A percentile compares a stretch with the other conserved stretches of the same genome.
phyloP scores from a whole-genome alignment of 768 basidiomycete genomes.

The Tylopilus subfusipes region DNA sequence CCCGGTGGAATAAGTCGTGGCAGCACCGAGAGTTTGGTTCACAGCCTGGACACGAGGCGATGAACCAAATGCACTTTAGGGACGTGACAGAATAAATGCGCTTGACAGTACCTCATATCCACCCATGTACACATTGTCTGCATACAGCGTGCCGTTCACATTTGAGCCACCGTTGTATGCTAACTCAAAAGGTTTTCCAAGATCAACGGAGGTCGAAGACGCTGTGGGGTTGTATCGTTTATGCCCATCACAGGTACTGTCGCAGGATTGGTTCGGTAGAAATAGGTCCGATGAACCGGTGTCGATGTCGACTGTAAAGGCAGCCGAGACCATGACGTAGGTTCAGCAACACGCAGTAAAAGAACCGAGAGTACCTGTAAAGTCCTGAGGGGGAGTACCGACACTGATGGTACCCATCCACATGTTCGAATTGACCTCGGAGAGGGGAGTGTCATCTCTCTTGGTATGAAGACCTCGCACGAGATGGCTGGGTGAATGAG shows the following conservation, averaged over 20 bases:
- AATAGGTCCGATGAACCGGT: constrained; percentile 53
- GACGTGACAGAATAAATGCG: constrained; percentile 8
- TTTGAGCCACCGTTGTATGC: constrained; percentile 38
- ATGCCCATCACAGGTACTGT: constrained; percentile 31
- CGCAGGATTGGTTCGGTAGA: constrained; percentile 33
- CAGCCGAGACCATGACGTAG: background rate
- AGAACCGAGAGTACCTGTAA: constrained; percentile 33
- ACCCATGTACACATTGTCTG: constrained; percentile 42
- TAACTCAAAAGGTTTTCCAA: constrained; percentile 29
- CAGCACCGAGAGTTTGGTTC: constrained; percentile 43
- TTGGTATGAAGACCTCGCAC: constrained; percentile 13
- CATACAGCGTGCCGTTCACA: constrained; percentile 39
- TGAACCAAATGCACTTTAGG: background rate
- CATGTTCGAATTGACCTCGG: constrained; percentile 36
- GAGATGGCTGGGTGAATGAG: background rate
- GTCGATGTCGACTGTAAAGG: constrained; percentile 46
- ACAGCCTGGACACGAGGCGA: constrained; percentile 25
- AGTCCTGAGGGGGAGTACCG: constrained; percentile 44
- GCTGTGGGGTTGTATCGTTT: constrained; percentile 25
- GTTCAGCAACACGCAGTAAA: background rate
- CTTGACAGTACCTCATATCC: constrained; percentile 31
- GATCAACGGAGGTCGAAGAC: constrained; percentile 32
- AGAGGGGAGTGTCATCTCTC: constrained; percentile 34
- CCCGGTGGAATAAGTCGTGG: constrained; percentile 35
- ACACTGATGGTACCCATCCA: constrained; percentile 48